phyloP scores from a whole-genome alignment of 192 early-diverging fungal species.

The Coemansia sp. region DNA sequence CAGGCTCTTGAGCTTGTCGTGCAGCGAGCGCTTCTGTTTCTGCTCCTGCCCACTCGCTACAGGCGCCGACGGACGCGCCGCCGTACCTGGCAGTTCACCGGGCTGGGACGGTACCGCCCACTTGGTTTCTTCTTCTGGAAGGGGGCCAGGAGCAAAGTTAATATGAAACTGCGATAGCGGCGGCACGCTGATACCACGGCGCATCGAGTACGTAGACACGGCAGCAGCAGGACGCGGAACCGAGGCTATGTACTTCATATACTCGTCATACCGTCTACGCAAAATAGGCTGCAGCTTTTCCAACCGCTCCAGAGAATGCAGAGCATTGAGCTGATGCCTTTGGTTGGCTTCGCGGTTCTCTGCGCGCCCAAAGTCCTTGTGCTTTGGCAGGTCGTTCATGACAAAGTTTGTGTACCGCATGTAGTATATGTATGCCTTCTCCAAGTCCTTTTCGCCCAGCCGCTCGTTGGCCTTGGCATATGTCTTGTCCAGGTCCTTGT shows the following conservation, averaged over 20 bases:
- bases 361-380: slow-evolving; percentile 53
- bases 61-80: not conserved
- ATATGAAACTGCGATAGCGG: too few species aligned
- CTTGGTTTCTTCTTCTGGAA: too few species aligned
- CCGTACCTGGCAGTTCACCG: not conserved
- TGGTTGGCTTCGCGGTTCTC: slow-evolving; percentile 45
- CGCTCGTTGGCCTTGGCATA: slow-evolving; percentile 51
- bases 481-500: slow-evolving; percentile 39
- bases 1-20: too few species aligned
- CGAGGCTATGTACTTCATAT: slow-evolving; percentile 36
- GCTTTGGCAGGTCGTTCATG: slow-evolving; percentile 56
- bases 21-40: not conserved
- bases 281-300: slow-evolving; percentile 58
- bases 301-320: slow-evolving; percentile 54
- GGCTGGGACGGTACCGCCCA: too few species aligned
- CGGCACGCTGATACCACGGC: too few species aligned
- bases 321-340: slow-evolving; percentile 42
- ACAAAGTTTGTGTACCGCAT: slow-evolving; percentile 65
- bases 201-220: slow-evolving; percentile 34
- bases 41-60: not conserved
- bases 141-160: too few species aligned
- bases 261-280: slow-evolving; percentile 53
- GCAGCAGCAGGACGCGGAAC: slow-evolving; percentile 22
- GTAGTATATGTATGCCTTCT: slow-evolving; percentile 67
- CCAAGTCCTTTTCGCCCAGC: slow-evolving; percentile 60